phyloP scores from a whole-genome alignment of 208 protist species.

The Leishmania mexicana region DNA sequence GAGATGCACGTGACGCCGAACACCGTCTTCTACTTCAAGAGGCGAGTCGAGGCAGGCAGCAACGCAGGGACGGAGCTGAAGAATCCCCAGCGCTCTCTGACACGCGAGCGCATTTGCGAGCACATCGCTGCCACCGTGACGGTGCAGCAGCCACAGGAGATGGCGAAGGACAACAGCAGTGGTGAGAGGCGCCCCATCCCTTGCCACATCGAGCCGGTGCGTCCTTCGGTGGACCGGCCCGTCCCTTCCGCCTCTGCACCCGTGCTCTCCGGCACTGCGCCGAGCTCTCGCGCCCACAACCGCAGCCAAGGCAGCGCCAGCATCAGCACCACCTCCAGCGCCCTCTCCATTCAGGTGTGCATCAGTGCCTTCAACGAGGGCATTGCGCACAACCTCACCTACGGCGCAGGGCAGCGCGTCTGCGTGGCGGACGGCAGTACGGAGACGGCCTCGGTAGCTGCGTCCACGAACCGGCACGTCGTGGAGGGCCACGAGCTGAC shows the following conservation, averaged over 20 bases:
- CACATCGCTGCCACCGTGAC: slow-evolving; percentile 11
- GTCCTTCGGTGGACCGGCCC: slow-evolving; percentile 14
- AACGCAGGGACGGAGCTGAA: not conserved
- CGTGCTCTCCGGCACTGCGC: not conserved
- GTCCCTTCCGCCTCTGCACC: slow-evolving; percentile 3
- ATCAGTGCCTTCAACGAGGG: slow-evolving; percentile 26
- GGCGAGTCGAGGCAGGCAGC: slow-evolving; percentile 4
- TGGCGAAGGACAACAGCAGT: not conserved
- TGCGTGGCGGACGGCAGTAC: not conserved
- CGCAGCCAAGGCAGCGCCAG: slow-evolving; percentile 1
- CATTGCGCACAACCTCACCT: slow-evolving; percentile 4
- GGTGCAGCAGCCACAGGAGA: not conserved
- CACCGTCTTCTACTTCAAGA: slow-evolving; percentile 35
- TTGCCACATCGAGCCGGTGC: slow-evolving; percentile 9
- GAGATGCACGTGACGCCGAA: slow-evolving; percentile 25
- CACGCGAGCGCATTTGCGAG: slow-evolving; percentile 22
- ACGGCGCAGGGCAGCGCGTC: not conserved
- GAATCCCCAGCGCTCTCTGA: slow-evolving; percentile 3
- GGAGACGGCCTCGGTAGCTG: not conserved
- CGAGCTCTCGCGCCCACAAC: not conserved
- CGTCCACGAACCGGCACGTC: not conserved
- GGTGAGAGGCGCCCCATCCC: not conserved
- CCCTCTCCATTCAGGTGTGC: slow-evolving; percentile 16
- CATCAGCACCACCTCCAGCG: not conserved
- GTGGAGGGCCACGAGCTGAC: slow-evolving; percentile 15